Evolutionary conservation across 768 basidiomycete species (phyloP).

Genomic region (Boletus edulis): DNA sequence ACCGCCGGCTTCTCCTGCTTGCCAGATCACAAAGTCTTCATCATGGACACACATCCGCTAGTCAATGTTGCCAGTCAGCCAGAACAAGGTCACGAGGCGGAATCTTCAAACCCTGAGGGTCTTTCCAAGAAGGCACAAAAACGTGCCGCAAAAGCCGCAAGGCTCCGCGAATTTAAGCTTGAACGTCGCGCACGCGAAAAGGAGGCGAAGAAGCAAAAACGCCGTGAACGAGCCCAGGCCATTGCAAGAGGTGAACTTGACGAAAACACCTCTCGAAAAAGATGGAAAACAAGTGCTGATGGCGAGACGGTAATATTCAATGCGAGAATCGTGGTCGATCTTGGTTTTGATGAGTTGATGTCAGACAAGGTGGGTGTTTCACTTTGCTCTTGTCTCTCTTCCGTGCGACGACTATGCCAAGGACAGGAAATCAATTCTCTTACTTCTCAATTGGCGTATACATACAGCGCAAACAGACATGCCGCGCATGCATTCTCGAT

Average conservation of each 20-base stretch:
- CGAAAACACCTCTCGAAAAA: constrained; percentile 12
- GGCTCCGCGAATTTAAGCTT: constrained; percentile 62
- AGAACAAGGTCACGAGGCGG: constrained; percentile 12
- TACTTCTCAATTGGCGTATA: constrained; percentile 86
- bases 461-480: constrained; percentile 83
- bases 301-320: constrained; percentile 46
- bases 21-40: constrained; percentile 3
- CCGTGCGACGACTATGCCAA: constrained; percentile 10
- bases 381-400: constrained; percentile 9
- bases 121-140: constrained; percentile 82
- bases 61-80: constrained; percentile 11
- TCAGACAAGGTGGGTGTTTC: constrained; percentile 72
- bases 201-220: constrained; percentile 73
- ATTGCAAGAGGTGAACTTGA: constrained; percentile 46
- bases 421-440: constrained; percentile 87
- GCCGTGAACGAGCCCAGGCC: constrained; percentile 56
- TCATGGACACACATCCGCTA: constrained; percentile 19
- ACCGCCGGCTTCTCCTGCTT: constrained; percentile 9
- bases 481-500: constrained; percentile 66
- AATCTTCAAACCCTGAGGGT: constrained; percentile 22
- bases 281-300: constrained; percentile 26
- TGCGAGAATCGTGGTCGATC: constrained; percentile 77
- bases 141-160: constrained; percentile 67
- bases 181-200: constrained; percentile 77
- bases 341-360: constrained; percentile 94